Conservation (phyloP, 2,329 filamentous ascomycete species). For the Cercospora nicotianae region DNA sequence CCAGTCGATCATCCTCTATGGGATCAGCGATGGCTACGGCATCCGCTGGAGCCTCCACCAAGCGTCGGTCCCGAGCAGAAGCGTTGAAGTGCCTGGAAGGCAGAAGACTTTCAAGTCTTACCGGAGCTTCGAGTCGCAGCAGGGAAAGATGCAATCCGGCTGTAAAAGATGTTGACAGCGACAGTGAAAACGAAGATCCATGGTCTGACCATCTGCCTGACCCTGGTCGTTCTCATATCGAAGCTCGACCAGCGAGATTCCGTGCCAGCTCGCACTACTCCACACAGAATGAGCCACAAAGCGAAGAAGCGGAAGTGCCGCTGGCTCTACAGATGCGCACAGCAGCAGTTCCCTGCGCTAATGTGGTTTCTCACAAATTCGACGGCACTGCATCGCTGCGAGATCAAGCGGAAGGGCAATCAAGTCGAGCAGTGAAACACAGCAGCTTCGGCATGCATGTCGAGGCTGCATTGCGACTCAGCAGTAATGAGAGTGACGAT, state of each 20-base stretch:
- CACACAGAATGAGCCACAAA: not conserved
- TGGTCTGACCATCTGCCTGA: conserved; percentile 1
- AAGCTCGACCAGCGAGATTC: not conserved
- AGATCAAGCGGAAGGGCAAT: not conserved
- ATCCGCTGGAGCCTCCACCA: conserved; percentile 6
- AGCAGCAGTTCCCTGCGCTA: not conserved
- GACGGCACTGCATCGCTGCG: not conserved
- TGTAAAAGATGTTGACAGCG: not conserved
- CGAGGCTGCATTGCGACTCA: conserved; percentile 5
- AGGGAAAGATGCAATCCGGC: not conserved
- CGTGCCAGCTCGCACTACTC: not conserved
- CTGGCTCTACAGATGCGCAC: not conserved
- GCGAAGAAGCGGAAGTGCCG: not conserved
- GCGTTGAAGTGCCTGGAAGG: conserved; percentile 12
- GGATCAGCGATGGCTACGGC: not conserved
- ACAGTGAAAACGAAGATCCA: conserved; percentile 8
- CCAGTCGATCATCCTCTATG: not conserved
- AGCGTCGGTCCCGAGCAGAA: conserved; percentile 9
- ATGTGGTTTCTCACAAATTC: not conserved
- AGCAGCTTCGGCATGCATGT: not conserved
- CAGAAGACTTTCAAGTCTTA: not conserved
- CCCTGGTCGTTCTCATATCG: not conserved
- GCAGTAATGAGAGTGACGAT: not conserved
- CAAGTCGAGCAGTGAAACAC: not conserved
- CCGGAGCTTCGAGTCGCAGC: not conserved